Evolutionary conservation across 73 alveolate genomes (phyloP).

Genomic region (Breviolum minutum): DNA sequence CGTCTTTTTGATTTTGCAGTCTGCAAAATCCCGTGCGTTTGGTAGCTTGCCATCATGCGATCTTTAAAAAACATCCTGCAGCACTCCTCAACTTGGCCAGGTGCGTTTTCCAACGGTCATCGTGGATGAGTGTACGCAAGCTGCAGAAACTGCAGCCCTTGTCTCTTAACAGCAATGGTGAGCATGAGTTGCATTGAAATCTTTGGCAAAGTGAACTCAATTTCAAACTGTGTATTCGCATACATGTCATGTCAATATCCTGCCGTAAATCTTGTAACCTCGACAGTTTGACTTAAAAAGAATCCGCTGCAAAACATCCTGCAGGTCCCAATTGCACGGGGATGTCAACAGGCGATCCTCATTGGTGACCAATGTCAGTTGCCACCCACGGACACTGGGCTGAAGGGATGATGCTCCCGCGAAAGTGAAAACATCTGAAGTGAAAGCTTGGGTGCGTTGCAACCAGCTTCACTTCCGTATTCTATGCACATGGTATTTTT

Average conservation of each 20-base stretch:
- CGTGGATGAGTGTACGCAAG: constrained; percentile 96
- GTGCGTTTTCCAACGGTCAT: constrained; percentile 96
- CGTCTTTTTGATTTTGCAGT: no score
- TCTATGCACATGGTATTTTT: no score
- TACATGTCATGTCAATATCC: not conserved
- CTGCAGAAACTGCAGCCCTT: constrained; percentile 95
- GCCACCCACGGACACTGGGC: constrained; percentile 95
- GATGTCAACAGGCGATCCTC: constrained; percentile 95
- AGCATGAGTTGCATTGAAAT: not conserved
- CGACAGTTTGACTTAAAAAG: no score
- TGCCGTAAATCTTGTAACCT: no score
- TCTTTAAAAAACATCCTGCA: not conserved
- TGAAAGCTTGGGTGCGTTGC: no score
- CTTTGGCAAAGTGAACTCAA: not conserved
- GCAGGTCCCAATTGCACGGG: constrained; percentile 95
- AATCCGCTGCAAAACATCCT: no score
- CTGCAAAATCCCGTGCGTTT: no score
- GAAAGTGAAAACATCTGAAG: no score
- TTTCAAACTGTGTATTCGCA: not conserved
- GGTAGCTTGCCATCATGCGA: no score
- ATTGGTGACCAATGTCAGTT: constrained; percentile 96
- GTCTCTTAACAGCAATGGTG: not conserved
- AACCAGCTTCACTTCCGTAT: no score
- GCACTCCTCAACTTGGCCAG: constrained; percentile 1
- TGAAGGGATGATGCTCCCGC: no score